Conservation (phyloP, 2,329 filamentous ascomycete genomes). For the Hypoxylon sp. region DNA sequence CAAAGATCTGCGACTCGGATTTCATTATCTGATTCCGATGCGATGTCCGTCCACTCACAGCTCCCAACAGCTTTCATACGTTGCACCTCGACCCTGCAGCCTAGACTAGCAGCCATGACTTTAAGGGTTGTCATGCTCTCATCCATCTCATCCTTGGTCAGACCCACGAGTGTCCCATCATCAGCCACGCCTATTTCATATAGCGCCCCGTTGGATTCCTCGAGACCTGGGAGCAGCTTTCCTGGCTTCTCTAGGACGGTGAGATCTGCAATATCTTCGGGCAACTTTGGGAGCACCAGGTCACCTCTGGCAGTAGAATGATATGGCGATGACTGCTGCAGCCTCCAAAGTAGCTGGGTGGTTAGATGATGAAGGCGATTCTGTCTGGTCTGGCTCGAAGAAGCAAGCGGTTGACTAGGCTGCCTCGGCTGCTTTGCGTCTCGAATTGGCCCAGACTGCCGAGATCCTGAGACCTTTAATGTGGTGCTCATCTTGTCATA, state of each 20-base stretch:
- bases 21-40: conserved; percentile 50
- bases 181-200: conserved; percentile 98
- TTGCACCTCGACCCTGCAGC: conserved; percentile 85
- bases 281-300: conserved; percentile 81
- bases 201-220: conserved; percentile 91
- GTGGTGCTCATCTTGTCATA: conserved; percentile 81
- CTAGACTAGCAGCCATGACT: conserved; percentile 92
- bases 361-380: conserved; percentile 91
- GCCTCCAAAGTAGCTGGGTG: conserved; percentile 92
- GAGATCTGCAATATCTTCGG: conserved; percentile 71
- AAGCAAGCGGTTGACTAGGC: conserved; percentile 43
- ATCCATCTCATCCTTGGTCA: conserved; percentile 91
- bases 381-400: conserved; percentile 80
- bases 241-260: conserved; percentile 64
- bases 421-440: conserved; percentile 51
- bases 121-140: conserved; percentile 89
- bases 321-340: conserved; percentile 95
- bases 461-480: conserved; percentile 52
- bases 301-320: conserved; percentile 85
- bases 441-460: conserved; percentile 49
- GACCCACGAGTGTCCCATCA: conserved; percentile 89
- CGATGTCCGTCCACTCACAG: conserved; percentile 79
- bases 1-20: conserved; percentile 73
- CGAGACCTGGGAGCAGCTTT: conserved; percentile 81
- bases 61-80: conserved; percentile 88